Evolutionary conservation across 352 stramenopile species (phyloP), one percentile per base, ranked within the genome.

Genomic region (Globisporangium acanthophoron): DNA sequence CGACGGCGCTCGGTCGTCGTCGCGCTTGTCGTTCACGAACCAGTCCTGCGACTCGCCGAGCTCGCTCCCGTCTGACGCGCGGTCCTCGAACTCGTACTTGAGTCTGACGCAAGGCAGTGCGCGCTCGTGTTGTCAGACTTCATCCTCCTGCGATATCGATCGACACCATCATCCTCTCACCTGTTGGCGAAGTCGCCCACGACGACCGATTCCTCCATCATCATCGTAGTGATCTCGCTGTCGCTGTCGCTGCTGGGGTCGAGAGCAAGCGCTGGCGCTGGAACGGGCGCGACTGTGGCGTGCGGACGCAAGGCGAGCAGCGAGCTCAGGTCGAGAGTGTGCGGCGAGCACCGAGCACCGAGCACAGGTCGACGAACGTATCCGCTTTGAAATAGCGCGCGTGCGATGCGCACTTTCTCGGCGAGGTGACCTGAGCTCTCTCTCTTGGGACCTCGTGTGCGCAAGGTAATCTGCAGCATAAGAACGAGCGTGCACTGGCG

Each of bases 21-120:
- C 71, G 13, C 53, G 67, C 45, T 78, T 71, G 52, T 92, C 82
- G 62, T 92, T 90, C 33, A 90, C 82, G 51, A 92, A 92, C 82
- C 82, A 92, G 56, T 92, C 80, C 68, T 92, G 76, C 12, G 69
- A 84, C 31, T 81, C 81, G 33, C 85, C 70, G 12, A 61, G 56
- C 44, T 86, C 78, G 54, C 78, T 85, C 39, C 64, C 68, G 29
- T 81, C 63, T 0, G 78, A 86, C 9, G 64, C 62, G n/a, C 57
- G 65, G 24, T 88, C 78, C 54, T 92, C 80, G 46, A 92, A 92
- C 59, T 92, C 76, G 13, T 77, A 67, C 55, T 85, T 82, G 40
- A 86, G 72, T 29, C 58, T 64, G 18, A 0, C 15, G 41, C 41
- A 45, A 12, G 16, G 5, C 15, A 24, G 5, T 3, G 12, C 37